A percentile compares a stretch with the other conserved stretches of the same genome.
Conservation (phyloP, 2,329 filamentous ascomycete species). For the Colletotrichum sp. region DNA sequence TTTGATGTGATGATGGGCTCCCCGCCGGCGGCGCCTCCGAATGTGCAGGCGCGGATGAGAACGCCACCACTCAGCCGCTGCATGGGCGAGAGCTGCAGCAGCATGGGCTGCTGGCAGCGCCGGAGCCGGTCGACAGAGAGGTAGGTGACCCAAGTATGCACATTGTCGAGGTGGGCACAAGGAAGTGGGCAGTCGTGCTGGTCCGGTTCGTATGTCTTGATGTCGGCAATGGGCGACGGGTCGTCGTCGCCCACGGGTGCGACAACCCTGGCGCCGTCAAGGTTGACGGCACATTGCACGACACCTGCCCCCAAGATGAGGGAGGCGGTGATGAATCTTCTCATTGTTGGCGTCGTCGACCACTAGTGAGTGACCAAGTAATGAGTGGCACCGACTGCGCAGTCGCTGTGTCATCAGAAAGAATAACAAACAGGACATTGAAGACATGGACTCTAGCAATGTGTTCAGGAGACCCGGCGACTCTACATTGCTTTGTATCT, state of each 20-base stretch:
- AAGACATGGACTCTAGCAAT: background rate
- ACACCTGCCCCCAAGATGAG: background rate
- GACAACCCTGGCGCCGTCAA: background rate
- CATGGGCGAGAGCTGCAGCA: slow-evolving; percentile 16
- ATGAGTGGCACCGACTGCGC: background rate
- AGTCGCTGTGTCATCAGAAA: background rate
- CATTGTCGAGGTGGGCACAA: background rate
- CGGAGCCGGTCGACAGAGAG: slow-evolving; percentile 22
- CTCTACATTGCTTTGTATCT: background rate
- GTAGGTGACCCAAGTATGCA: slow-evolving; percentile 26
- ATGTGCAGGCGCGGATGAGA: background rate
- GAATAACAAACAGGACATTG: background rate
- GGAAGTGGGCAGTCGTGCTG: background rate
- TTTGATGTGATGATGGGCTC: background rate
- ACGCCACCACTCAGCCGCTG: slow-evolving; percentile 1
- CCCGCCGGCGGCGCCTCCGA: background rate
- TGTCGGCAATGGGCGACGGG: background rate
- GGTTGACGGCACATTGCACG: background rate
- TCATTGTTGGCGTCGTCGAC: background rate
- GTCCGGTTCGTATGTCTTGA: background rate
- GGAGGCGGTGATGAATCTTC: background rate
- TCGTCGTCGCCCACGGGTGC: background rate
- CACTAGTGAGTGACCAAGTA: background rate
- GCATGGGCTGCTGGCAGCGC: slow-evolving; percentile 21
- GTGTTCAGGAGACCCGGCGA: background rate